Evolutionary conservation across 345 rosid species (phyloP).

Genomic region (Populus davidiana): DNA sequence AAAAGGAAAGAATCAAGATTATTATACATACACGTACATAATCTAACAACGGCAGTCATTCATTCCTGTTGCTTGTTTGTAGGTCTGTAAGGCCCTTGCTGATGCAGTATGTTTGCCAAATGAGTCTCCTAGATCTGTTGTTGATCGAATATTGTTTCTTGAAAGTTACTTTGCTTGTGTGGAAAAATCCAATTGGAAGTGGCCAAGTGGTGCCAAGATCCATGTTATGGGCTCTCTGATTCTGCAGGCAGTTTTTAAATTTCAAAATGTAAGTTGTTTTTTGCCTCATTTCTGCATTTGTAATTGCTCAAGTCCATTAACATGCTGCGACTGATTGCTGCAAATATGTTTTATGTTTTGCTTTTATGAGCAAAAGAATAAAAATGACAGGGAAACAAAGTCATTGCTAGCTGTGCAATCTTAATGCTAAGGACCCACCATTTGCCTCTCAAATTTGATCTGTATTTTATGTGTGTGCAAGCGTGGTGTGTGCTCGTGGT

Average conservation of each 20-base stretch:
- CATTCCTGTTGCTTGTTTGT: constrained; percentile 23
- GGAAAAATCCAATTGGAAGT: constrained; percentile 66
- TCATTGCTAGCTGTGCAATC: too few relatives aligned
- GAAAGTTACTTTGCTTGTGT: constrained; percentile 64
- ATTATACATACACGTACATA: not conserved
- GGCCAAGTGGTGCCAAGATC: constrained; percentile 72
- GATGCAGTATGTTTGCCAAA: constrained; percentile 56
- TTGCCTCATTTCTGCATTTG: not conserved
- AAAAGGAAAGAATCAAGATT: not conserved
- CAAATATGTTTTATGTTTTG: too few relatives aligned
- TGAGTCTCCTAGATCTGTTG: constrained; percentile 53
- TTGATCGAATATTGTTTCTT: constrained; percentile 75
- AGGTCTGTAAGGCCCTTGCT: constrained; percentile 84
- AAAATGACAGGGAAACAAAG: too few relatives aligned
- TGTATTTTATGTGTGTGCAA: too few relatives aligned
- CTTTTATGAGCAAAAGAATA: not conserved
- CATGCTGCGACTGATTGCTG: not conserved
- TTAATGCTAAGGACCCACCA: too few relatives aligned
- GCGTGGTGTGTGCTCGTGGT: too few relatives aligned
- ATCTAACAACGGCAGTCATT: constrained; percentile 2
- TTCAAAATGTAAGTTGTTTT: constrained; percentile 60
- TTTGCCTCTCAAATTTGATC: too few relatives aligned
- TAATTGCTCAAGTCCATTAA: not conserved
- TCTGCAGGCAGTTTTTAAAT: constrained; percentile 78
- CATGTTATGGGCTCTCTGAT: constrained; percentile 84